Evolutionary conservation across 1,284 basidiomycete species (phyloP).

Genomic region (Sanghuangporus baumii): DNA sequence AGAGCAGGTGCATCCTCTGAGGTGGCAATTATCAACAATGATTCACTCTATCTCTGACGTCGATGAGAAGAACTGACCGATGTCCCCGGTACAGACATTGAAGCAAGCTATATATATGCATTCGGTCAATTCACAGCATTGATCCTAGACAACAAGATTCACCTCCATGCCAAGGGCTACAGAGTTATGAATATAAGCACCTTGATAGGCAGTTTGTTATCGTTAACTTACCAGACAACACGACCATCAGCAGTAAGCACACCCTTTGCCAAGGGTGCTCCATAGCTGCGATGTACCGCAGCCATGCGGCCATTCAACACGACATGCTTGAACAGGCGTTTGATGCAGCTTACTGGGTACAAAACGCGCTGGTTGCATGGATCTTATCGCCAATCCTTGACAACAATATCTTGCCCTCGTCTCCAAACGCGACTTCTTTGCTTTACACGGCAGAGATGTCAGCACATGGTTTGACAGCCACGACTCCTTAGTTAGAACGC

Average conservation of each 20-base stretch:
- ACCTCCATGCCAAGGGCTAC: slow-evolving; percentile 88
- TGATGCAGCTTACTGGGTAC: slow-evolving; percentile 69
- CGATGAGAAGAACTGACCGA: slow-evolving; percentile 40
- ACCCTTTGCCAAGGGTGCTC: slow-evolving; percentile 80
- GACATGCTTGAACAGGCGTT: not conserved
- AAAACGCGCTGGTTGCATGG: slow-evolving; percentile 80
- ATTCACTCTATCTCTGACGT: not conserved
- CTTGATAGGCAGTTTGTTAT: not conserved
- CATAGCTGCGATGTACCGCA: slow-evolving; percentile 24
- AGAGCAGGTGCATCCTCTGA: slow-evolving; percentile 87
- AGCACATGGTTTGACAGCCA: not conserved
- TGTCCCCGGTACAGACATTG: slow-evolving; percentile 76
- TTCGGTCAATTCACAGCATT: not conserved
- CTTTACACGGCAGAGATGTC: slow-evolving; percentile 30
- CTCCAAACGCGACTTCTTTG: slow-evolving; percentile 78
- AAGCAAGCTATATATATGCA: slow-evolving; percentile 68
- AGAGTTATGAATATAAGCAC: not conserved
- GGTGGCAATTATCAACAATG: not conserved
- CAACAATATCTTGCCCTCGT: slow-evolving; percentile 71
- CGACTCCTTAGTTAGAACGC: slow-evolving; percentile 19
- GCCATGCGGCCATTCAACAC: not conserved
- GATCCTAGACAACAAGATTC: slow-evolving; percentile 10
- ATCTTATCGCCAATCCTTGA: slow-evolving; percentile 72
- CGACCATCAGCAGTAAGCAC: slow-evolving; percentile 76
- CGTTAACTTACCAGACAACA: slow-evolving; percentile 62